These are phyloP conservation scores for Eucalyptus albens DNA, from an alignment of 345 rosid species.

Conservation along the genomic window DNA sequence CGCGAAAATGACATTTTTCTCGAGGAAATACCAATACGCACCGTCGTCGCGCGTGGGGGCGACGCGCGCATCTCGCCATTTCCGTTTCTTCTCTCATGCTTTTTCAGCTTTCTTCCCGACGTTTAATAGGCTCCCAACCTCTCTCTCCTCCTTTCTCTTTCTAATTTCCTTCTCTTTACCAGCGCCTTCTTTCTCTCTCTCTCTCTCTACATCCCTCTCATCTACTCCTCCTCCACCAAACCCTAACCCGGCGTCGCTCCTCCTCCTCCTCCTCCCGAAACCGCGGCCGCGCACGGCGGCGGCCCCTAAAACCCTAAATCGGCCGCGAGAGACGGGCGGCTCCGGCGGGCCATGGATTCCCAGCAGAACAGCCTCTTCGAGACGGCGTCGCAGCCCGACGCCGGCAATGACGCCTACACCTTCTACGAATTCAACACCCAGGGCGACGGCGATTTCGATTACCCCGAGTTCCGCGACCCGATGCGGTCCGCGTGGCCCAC, in stretches of 20 bases:
- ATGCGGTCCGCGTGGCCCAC: slow-evolving; percentile 67
- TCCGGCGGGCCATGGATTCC: slow-evolving; percentile 43
- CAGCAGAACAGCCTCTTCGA: slow-evolving; percentile 66
- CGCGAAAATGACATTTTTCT: background rate
- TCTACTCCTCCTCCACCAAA: background rate
- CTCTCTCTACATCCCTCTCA: background rate
- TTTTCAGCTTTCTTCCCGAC: background rate
- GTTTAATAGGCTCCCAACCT: background rate
- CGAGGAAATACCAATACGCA: background rate
- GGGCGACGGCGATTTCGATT: slow-evolving; percentile 97
- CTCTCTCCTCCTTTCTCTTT: background rate
- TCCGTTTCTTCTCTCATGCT: background rate
- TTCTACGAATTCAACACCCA: slow-evolving; percentile 95
- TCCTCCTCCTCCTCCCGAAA: background rate
- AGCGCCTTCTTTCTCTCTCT: background rate
- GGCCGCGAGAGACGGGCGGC: background rate
- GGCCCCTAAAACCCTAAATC: background rate
- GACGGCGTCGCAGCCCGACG: slow-evolving; percentile 93
- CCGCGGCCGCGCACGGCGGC: background rate
- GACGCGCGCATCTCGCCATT: background rate
- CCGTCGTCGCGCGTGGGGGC: background rate
- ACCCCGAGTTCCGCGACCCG: slow-evolving; percentile 59
- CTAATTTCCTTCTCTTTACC: background rate
- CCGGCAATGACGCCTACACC: slow-evolving; percentile 76
- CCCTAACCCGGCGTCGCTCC: background rate